Evolutionary conservation across 2,329 filamentous ascomycete genomes (phyloP), one percentile per base, ranked within the genome.

Genomic region (Ambrosiella cleistominuta): DNA sequence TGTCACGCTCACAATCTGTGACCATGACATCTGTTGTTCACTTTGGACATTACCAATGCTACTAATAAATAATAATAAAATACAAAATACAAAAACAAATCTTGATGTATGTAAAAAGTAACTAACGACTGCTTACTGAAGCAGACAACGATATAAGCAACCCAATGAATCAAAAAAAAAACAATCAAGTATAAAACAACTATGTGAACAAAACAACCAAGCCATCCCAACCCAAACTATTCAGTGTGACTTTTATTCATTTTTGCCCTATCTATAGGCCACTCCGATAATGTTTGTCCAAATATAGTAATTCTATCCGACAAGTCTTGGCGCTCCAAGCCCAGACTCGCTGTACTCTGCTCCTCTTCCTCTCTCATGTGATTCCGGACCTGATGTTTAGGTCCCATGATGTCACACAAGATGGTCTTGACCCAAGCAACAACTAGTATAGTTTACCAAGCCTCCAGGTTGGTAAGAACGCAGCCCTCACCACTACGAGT

Each of bases 401-500:
- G n/a, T 47, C 13, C 27, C 27, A 8, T 47, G 12, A 47, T 17
- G 15, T 47, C 44, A 47, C 44, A 17, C 44, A 47, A 47, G 44
- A 47, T 47, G 7, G 9, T 17, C 44, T 17, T 15, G n/a, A 15
- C 44, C 19, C n/a, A 17, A 47, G 4, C n/a, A 17, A 47, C 44
- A 40, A n/a, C 8, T 42, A 42, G 13, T 54, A n/a, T n/a, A 17
- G 17, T 49, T 57, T 57, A 59, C 60, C 60, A 61, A 9, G 57
- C 54, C 54, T 61, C 60, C 4, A 61, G 57, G 57, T 61, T 61
- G 49, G 57, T 59, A 38, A 61, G 36, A 49, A 61, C 54, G 50
- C 60, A 61, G 13, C 53, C 57, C 49, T 61, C 68, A 8, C 67
- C 70, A 9, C 72, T 72, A 64, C 82, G 78, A 62, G 75, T 70